Percentiles rank a stretch among this genome's conserved stretches.
phyloP scores from a whole-genome alignment of 2,329 filamentous ascomycete species.

The Fusarium sp. region DNA sequence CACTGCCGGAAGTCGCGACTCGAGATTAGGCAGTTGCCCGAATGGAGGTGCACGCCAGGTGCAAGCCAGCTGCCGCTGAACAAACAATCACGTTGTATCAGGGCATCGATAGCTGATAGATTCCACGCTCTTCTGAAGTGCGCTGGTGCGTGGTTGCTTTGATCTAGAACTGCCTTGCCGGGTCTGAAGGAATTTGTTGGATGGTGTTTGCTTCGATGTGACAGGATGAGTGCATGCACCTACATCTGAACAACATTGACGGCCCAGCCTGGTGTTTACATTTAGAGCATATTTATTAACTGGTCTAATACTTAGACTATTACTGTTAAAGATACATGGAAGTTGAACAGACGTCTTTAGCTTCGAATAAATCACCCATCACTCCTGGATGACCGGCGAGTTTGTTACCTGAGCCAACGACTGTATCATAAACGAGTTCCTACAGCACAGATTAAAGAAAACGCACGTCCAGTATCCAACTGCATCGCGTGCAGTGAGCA shows the following conservation, averaged over 20 bases:
- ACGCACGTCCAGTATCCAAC: no score
- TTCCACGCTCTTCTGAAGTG: accelerated
- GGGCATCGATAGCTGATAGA: background rate
- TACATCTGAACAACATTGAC: background rate
- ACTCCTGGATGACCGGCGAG: accelerated
- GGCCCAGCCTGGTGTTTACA: background rate
- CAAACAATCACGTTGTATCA: background rate
- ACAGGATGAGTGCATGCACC: background rate
- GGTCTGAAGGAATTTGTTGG: background rate
- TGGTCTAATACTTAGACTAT: no score
- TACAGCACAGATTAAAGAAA: no score
- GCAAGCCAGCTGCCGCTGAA: background rate
- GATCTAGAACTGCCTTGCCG: background rate
- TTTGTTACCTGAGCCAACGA: no score
- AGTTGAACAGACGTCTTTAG: no score
- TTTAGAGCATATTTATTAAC: background rate
- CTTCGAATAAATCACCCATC: no score
- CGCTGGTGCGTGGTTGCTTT: no score
- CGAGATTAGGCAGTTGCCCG: background rate
- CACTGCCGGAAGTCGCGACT: background rate
- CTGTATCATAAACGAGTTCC: no score
- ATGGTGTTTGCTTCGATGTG: background rate
- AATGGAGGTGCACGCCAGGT: background rate
- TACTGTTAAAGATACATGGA: no score
- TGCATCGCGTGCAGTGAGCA: no score